Base-by-base conservation (phyloP, 345 rosid genomes). In the Reutealis trisperma region DNA sequence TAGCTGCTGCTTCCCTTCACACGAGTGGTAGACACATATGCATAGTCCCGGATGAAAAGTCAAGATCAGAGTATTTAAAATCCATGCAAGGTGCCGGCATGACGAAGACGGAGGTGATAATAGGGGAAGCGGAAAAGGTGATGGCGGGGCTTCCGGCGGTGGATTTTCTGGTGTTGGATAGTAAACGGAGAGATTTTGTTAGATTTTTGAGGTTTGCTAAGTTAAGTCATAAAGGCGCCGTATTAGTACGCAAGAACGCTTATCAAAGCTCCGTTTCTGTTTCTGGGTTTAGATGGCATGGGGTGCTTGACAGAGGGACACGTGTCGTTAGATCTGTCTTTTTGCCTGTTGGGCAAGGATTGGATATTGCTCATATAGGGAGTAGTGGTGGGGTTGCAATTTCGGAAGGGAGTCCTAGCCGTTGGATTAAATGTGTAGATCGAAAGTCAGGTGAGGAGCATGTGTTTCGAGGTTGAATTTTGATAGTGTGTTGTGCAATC, bases 341-440 rank as follows among this genome's bases (percentile, higher is more conserved):
- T 67, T 67, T 93, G 52, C 99, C 98, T 0, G 96, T 91, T 8
- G 97, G 97, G 21, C 79, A 82, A 14, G 99, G 99, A 37, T 84
- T 93, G 74, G 97, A 93, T 82, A 84, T 95, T 12, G 96, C 88
- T 54, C 89, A 93, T 76, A 78, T 90, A 11, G 93, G 90, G 32
- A 84, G 85, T 21, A 27, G 68, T 1, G 73, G 85, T 41, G 84
- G 82, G 42, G 78, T 72, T 71, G 75, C 30, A 66, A 68, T 73
- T 0, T 32, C 73, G n/a, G 80, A 65, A 70, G 80, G 67, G 60
- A 45, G 76, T 71, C 68, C 80, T 71, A 88, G 88, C 86, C 91
- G 94, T 73, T 95, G 99, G 99, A 89, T 91, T 67, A 93, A 80
- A 82, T 92, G 82, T 60, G 71, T 90, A 18, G 97, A 93, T 84